Evolutionary conservation across 1,284 basidiomycete species (phyloP), one percentile per base, ranked within the genome.

Genomic region (Stygiomarasmius scandens): DNA sequence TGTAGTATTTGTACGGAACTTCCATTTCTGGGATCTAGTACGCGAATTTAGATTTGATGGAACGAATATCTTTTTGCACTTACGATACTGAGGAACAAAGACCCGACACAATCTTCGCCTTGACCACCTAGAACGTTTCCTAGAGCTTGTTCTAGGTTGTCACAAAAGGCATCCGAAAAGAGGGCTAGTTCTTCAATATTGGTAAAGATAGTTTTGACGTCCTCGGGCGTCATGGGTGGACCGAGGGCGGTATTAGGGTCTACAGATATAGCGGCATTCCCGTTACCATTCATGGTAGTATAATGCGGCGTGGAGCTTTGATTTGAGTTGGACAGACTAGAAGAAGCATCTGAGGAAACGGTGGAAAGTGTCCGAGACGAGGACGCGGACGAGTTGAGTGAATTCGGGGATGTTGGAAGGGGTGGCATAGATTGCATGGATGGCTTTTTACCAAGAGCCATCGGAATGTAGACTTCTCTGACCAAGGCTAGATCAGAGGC

Each of bases 401-500:
- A 68, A 2, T 74, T 69, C 3, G 71, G 65, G 16, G 73, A 45
- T 9, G 50, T 25, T 70, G 14, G 65, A 12, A 32, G 29, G 5
- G 29, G 29, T 6, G 29, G 29, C 5, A 32, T 12, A 12, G 38
- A 9, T 16, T 41, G 38, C 14, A 41, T 16, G 11, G 38, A 41
- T 19, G 65, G 45, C 59, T 69, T 54, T 76, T 58, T 70, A 82
- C 90, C 90, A 67, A 87, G 72, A 29, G 90, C 90, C 56, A 91
- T 73, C 9, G 89, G 89, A 47, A 95, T 85, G 69, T 95, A 93
- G 25, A 96, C 84, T 64, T 95, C 90, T 48, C 89, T 81, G 54
- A 97, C 85, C 50, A 97, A 78, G 2, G 89, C 88, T 20, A 98
- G 80, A 76, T 98, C 95, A 10, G 85, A 88, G 1, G 95, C 92